phyloP scores from a whole-genome alignment of 192 early-diverging fungal genomes.

The Linnemannia schmuckeri region DNA sequence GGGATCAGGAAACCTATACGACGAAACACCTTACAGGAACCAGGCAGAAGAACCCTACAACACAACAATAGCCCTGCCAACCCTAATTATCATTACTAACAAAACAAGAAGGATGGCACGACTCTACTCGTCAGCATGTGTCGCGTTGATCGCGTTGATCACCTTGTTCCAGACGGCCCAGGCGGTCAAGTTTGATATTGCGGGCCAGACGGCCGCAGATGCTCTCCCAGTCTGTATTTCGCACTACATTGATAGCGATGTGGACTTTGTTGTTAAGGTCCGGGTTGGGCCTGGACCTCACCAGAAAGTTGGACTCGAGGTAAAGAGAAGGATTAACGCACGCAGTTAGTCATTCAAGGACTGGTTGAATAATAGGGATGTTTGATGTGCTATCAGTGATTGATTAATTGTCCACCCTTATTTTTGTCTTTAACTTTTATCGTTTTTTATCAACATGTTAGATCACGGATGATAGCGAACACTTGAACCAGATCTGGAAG shows the following conservation, averaged over 20 bases:
- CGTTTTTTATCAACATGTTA: slow-evolving; percentile 25
- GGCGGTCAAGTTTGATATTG: slow-evolving; percentile 88
- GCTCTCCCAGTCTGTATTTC: slow-evolving; percentile 76
- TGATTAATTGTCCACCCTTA: background rate
- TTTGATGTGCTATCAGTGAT: background rate
- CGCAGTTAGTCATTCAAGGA: background rate
- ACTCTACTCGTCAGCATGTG: slow-evolving; percentile 7
- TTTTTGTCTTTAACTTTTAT: background rate
- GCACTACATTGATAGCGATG: slow-evolving; percentile 80
- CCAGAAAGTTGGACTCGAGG: slow-evolving; percentile 80
- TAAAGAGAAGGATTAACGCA: slow-evolving; percentile 25
- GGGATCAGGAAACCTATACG: background rate
- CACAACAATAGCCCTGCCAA: background rate
- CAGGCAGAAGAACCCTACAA: background rate
- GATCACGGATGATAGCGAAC: slow-evolving; percentile 81
- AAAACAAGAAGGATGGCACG: slow-evolving; percentile 33
- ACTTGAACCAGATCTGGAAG: slow-evolving; percentile 78
- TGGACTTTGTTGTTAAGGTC: slow-evolving; percentile 78
- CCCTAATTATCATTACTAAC: background rate
- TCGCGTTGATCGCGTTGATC: slow-evolving; percentile 18
- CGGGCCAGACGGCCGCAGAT: slow-evolving; percentile 61
- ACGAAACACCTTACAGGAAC: background rate
- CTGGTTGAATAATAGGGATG: background rate
- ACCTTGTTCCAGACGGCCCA: slow-evolving; percentile 10
- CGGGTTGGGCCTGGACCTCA: slow-evolving; percentile 77